Base-by-base conservation (phyloP, 495 filamentous ascomycete species). In the Jackrogersella minutella region DNA sequence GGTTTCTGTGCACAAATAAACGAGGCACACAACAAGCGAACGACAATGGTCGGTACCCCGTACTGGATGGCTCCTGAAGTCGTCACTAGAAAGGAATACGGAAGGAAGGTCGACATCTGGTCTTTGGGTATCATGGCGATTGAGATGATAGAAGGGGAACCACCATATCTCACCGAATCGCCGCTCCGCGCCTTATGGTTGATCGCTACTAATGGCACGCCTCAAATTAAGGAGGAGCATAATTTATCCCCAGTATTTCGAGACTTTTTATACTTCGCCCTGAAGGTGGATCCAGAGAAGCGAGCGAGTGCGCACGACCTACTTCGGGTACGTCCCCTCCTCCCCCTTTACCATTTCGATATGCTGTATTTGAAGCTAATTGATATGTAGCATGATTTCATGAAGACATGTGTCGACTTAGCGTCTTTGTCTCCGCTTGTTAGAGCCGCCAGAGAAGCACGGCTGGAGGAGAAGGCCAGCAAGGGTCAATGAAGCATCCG, bases 31-130 rank as follows among this genome's bases (percentile, higher is more conserved):
- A 93, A 91, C 77, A 98, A 98, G 84, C 90, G 95, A 31, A 98
- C 95, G 21, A 99, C 95, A 3, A 99, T 99, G 95, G 95, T 99
- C 55, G 95, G 95, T 19, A 99, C 95, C 17, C 95, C 95, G 1
- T 99, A 99, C 75, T 99, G 95, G 95, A 99, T 99, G 95, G 95
- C 95, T 2, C 95, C 95, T 3, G 95, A 99, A 76, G 93, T 99
- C 16, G 95, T 99, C 8, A 98, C 93, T 3, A 83, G 93, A 14
- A 98, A 99, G 74, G 95, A 98, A 75, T 99, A 99, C 76, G 96
- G 95, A 64, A 90, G 95, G 47, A 99, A 99, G 74, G 93, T 99
- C 51, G 95, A 99, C 74, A 98, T 99, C 68, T 99, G 95, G 95
- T 95, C 91, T 73, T 78, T 99, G 49, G 95, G 95, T 56, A 99